Conservation (phyloP, 2,329 filamentous ascomycete genomes). For the Rhinocladiella mackenziei region DNA sequence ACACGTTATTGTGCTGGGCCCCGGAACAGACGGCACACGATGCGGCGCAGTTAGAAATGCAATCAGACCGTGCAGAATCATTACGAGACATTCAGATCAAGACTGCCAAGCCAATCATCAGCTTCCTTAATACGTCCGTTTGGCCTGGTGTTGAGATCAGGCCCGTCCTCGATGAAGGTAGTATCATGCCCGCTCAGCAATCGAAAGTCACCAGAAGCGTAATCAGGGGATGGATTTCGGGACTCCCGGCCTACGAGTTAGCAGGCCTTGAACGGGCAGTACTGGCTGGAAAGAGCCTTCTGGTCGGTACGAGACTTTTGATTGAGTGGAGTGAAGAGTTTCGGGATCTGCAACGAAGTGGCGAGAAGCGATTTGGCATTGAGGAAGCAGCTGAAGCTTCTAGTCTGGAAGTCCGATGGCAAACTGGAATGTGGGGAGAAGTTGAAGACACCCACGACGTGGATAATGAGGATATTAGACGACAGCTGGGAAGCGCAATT, state of each 20-base stretch:
- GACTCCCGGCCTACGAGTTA: slow-evolving; percentile 72
- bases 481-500: slow-evolving; percentile 84
- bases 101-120: slow-evolving; percentile 66
- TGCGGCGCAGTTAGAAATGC: slow-evolving; percentile 43
- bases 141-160: slow-evolving; percentile 79
- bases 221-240: slow-evolving; percentile 71
- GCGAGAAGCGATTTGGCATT: slow-evolving; percentile 60
- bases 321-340: slow-evolving; percentile 83
- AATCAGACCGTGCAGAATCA: slow-evolving; percentile 49
- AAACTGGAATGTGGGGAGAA: slow-evolving; percentile 88
- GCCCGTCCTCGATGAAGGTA: slow-evolving; percentile 74
- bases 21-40: slow-evolving; percentile 53
- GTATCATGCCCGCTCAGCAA: slow-evolving; percentile 73
- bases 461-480: slow-evolving; percentile 78
- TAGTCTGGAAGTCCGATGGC: slow-evolving; percentile 83
- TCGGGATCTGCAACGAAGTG: slow-evolving; percentile 45
- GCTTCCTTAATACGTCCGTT: slow-evolving; percentile 65
- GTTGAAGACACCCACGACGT: slow-evolving; percentile 99
- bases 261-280: slow-evolving; percentile 80
- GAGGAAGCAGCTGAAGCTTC: slow-evolving; percentile 75
- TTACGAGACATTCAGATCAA: slow-evolving; percentile 70
- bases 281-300: slow-evolving; percentile 79
- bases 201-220: slow-evolving; percentile 69
- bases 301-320: slow-evolving; percentile 71
- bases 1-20: slow-evolving; percentile 89